A percentile compares a stretch with the other conserved stretches of the same genome.
Conservation (phyloP, 1,284 basidiomycete species). For the Megacollybia platyphylla region DNA sequence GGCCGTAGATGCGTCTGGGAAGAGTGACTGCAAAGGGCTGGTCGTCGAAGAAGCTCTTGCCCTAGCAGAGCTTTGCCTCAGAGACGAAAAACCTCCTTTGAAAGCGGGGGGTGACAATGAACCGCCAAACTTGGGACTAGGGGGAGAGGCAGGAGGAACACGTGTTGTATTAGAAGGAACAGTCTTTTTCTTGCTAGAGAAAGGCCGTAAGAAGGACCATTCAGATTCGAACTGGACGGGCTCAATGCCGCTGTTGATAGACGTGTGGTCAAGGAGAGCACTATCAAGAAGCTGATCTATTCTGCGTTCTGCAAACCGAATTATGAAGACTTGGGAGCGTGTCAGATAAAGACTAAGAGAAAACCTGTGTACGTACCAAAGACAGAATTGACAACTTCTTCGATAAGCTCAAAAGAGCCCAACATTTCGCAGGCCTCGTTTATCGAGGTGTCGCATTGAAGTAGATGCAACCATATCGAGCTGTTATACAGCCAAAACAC, state of each 20-base stretch:
- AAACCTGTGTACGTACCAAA: slow-evolving; percentile 48
- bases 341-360: slow-evolving; percentile 5
- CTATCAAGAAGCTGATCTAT: slow-evolving; percentile 82
- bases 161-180: slow-evolving; percentile 9
- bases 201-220: slow-evolving; percentile 82
- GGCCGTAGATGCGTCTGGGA: slow-evolving; percentile 32
- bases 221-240: slow-evolving; percentile 90
- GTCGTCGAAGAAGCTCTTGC: slow-evolving; percentile 28
- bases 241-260: slow-evolving; percentile 69
- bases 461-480: slow-evolving; percentile 80
- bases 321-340: slow-evolving; percentile 70
- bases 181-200: slow-evolving; percentile 57
- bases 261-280: slow-evolving; percentile 76
- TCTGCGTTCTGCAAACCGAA: slow-evolving; percentile 81
- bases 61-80: slow-evolving; percentile 48
- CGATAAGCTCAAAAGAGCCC: slow-evolving; percentile 67
- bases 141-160: slow-evolving; percentile 15
- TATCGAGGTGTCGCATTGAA: slow-evolving; percentile 73
- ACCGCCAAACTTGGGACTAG: slow-evolving; percentile 32
- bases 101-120: slow-evolving; percentile 35
- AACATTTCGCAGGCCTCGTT: slow-evolving; percentile 68
- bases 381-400: slow-evolving; percentile 89
- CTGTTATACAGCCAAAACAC: slow-evolving; percentile 95
- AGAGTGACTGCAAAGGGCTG: slow-evolving; percentile 36
- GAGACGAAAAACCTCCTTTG: slow-evolving; percentile 47